Base-by-base conservation (phyloP, 1,284 basidiomycete species). In the Ganoderma multipileum region DNA sequence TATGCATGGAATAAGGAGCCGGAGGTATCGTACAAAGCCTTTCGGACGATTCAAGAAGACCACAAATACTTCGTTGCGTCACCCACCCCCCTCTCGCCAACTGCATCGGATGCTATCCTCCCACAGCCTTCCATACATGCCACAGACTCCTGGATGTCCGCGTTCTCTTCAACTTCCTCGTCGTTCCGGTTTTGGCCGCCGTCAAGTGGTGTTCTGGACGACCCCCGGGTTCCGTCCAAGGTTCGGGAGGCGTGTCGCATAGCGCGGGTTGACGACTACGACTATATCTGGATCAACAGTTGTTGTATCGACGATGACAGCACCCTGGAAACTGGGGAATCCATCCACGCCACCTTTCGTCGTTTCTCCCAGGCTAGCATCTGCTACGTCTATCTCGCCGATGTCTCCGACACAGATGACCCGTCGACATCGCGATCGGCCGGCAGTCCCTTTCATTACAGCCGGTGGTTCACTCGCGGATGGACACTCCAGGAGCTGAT, bases 201-300 rank as follows among this genome's bases (percentile, higher is more conserved):
- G n/a, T 30, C 28, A 5, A 33, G 12, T 30, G 26, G 28, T 20
- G 7, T 55, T 18, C 52, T 55, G 16, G 52, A 55, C 61, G 61
- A 62, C 18, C 44, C 23, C n/a, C 12, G 28, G 9, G 44, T 62
- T 26, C 20, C 52, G 52, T 20, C 28, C 7, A 55, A 55, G 52
- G 33, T 55, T 12, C 52, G 52, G 28, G 30, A 55, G 28, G 52
- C 52, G 16, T 55, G 52, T 9, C 26, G 28, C 14, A 55, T 33
- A 33, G 52, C 52, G 12, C 28, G 52, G 14, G 33, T 14, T 2
- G 28, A 55, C 14, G 33, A 55, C 6, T 33, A 18, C 28, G 52
- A 55, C 28, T 55, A 55, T 23, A 55, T 55, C 52, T 55, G 52
- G 52, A 30, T 55, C 52, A 55, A 55, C 30, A 30, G 28, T 8